Conservation (phyloP, 257 asterid genomes). For the Ocimum tenuiflorum region DNA sequence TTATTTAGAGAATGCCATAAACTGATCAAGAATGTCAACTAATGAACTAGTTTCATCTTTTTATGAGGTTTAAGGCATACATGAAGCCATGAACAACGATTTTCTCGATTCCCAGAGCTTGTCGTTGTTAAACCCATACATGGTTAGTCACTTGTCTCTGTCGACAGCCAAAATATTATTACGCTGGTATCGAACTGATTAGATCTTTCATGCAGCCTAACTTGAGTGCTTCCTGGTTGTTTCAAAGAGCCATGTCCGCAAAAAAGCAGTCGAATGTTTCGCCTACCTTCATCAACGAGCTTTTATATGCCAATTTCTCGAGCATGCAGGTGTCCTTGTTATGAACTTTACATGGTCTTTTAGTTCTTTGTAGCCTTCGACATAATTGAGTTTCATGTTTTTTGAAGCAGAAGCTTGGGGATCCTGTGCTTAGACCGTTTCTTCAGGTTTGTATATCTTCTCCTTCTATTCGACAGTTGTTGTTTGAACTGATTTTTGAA, state of each 20-base stretch:
- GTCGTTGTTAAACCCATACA: constrained; percentile 78
- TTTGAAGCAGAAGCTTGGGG: constrained; percentile 63
- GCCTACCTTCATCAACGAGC: constrained; percentile 73
- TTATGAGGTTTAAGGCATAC: constrained; percentile 51
- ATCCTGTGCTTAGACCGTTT: constrained; percentile 92
- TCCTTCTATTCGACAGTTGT: background rate
- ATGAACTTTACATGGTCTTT: background rate
- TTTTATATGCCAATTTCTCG: constrained; percentile 66
- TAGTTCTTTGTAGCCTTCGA: background rate
- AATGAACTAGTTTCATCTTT: constrained; percentile 13
- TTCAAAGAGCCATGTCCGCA: constrained; percentile 97
- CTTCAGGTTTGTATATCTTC: constrained; percentile 58
- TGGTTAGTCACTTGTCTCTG: constrained; percentile 45
- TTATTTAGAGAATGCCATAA: background rate
- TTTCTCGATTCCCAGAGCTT: constrained; percentile 65
- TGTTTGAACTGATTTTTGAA: constrained; percentile 8
- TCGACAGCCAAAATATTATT: background rate
- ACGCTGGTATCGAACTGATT: constrained; percentile 11
- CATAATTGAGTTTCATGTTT: background rate
- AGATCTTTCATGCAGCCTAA: constrained; percentile 58
- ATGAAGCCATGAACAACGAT: constrained; percentile 59
- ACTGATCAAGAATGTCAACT: background rate
- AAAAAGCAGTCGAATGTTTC: constrained; percentile 58
- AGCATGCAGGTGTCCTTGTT: constrained; percentile 75
- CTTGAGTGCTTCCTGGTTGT: constrained; percentile 87